A percentile compares a stretch with the other conserved stretches of the same genome.
These are phyloP conservation scores for Aspergillus ruber DNA, from an alignment of 2,329 filamentous ascomycete genomes.

Conservation along the genomic window DNA sequence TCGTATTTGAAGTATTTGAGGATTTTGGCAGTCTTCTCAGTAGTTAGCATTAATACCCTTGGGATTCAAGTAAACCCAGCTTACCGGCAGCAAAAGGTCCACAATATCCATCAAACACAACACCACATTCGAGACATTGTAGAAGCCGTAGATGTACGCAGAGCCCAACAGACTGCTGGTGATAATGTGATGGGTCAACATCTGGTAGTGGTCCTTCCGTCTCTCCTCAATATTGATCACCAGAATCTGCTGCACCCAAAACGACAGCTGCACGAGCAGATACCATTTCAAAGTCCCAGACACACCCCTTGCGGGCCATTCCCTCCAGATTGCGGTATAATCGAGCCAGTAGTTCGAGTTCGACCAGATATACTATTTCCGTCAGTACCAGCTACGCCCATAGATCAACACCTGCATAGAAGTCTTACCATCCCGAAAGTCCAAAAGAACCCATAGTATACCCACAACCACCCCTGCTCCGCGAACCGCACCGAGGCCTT, in stretches of 20 bases:
- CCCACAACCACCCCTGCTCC: slow-evolving; percentile 85
- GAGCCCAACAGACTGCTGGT: slow-evolving; percentile 73
- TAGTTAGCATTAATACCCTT: slow-evolving; percentile 5
- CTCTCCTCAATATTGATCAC: slow-evolving; percentile 92
- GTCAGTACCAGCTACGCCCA: background rate
- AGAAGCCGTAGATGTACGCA: slow-evolving; percentile 82
- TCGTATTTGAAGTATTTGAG: slow-evolving; percentile 81
- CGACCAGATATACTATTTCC: slow-evolving; percentile 66
- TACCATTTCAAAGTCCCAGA: slow-evolving; percentile 75
- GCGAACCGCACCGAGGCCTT: slow-evolving; percentile 80
- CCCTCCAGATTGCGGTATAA: slow-evolving; percentile 70
- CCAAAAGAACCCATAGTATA: slow-evolving; percentile 82
- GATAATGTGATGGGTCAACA: slow-evolving; percentile 91
- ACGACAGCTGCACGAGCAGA: slow-evolving; percentile 81
- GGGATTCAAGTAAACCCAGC: slow-evolving; percentile 24
- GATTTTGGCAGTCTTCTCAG: slow-evolving; percentile 70
- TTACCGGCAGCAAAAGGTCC: slow-evolving; percentile 78
- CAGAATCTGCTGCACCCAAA: slow-evolving; percentile 90
- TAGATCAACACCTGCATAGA: slow-evolving; percentile 7
- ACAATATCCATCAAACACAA: slow-evolving; percentile 90
- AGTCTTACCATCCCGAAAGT: slow-evolving; percentile 68
- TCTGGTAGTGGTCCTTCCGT: slow-evolving; percentile 91
- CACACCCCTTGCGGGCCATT: slow-evolving; percentile 75
- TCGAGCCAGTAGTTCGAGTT: slow-evolving; percentile 73
- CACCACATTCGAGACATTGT: slow-evolving; percentile 80